Evolutionary conservation across 2,329 filamentous ascomycete species (phyloP), one percentile per base, ranked within the genome.

Genomic region (Orbilia ellipsospora): DNA sequence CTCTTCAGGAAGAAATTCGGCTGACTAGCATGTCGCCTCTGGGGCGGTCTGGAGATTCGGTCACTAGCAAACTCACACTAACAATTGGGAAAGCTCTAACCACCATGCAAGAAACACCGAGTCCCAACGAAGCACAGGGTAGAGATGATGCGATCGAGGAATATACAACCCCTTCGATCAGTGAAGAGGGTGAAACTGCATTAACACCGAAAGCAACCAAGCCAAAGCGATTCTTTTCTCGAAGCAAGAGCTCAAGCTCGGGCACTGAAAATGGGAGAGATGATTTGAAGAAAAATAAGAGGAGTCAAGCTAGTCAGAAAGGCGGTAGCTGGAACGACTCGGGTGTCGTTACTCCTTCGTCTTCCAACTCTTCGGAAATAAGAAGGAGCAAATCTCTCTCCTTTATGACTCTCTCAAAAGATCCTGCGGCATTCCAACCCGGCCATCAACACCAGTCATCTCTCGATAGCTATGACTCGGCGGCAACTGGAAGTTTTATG

Each of bases 1-100:
- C 90, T 8, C 87, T 95, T 4, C 87, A 88, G 56, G 89, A 92
- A 78, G 90, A 91, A 74, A 84, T 77, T 7, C 48, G 61, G 20
- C 36, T 23, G 31, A 65, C 61, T 20, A 75, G 8, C 31, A 54
- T 52, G 62, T 69, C 61, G 28, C 42, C 55, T 18, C 51, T 61
- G 59, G 77, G 78, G 18, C 44, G 40, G 12, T 20, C 52, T 51
- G 57, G 63, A 36, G 70, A 69, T 50, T 60, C 65, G 1, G 66
- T 67, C 26, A 54, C 64, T 5, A 77, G 75, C 59, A 74, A 74
- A 52, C 70, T 61, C 7, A 69, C 69, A n/a, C 60, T 77, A 8
- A 77, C 69, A 31, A 77, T 73, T 42, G 75, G 69, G 10, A 77
- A 73, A 51, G 69, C 72, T 28, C 50, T 74, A n/a, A 77, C 75